Conservation (phyloP, 805 yeast genomes). For the Cyberlindnera mrakii region DNA sequence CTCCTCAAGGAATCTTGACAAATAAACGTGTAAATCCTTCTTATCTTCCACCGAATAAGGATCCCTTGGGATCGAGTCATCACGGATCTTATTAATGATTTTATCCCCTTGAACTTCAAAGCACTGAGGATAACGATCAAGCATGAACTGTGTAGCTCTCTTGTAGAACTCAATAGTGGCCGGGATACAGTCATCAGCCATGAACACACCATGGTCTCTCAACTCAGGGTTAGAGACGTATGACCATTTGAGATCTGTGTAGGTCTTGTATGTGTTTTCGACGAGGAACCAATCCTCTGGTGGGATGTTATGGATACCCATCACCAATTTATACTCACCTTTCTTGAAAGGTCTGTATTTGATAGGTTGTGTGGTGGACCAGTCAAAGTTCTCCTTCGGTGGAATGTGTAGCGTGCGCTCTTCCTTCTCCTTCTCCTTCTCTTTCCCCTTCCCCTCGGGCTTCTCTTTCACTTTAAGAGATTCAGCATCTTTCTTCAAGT, state of each 20-base stretch:
- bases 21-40: slow-evolving; percentile 12
- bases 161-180: slow-evolving; percentile 22
- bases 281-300: slow-evolving; percentile 53
- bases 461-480: not conserved
- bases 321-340: slow-evolving; percentile 53
- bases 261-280: slow-evolving; percentile 51
- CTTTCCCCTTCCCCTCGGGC: not conserved
- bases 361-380: slow-evolving; percentile 37
- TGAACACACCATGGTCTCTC: slow-evolving; percentile 29
- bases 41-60: slow-evolving; percentile 19
- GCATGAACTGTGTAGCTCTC: slow-evolving; percentile 18
- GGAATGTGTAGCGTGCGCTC: not conserved
- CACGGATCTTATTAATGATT: slow-evolving; percentile 21
- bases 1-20: slow-evolving; percentile 19
- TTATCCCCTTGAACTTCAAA: slow-evolving; percentile 18
- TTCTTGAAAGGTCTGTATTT: slow-evolving; percentile 55
- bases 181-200: slow-evolving; percentile 23
- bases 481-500: not conserved
- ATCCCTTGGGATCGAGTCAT: slow-evolving; percentile 21
- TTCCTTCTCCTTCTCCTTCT: not conserved
- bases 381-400: slow-evolving; percentile 15
- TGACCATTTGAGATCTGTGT: slow-evolving; percentile 34
- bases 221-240: slow-evolving; percentile 28
- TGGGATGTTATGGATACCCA: slow-evolving; percentile 48
- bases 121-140: slow-evolving; percentile 21